These are phyloP conservation scores for Aureobasidium sp. DNA, from an alignment of 2,329 filamentous ascomycete genomes.

Conservation along the genomic window DNA sequence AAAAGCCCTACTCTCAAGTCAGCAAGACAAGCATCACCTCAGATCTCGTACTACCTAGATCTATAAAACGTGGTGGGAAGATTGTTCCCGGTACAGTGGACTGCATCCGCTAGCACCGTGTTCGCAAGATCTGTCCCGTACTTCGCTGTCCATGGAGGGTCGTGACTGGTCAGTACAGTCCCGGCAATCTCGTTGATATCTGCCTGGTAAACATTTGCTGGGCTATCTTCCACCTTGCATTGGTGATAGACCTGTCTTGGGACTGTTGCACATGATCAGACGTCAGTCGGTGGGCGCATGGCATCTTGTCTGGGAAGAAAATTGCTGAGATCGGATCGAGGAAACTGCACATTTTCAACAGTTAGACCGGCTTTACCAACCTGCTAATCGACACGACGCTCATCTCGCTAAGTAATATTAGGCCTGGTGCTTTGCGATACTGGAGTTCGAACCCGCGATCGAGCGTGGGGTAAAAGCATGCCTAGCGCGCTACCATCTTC, in stretches of 20 bases:
- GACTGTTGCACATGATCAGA: background rate
- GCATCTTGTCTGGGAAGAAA: background rate
- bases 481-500: constrained; percentile 2
- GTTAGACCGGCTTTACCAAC: background rate
- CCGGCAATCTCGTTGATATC: background rate
- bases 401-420: background rate
- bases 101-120: background rate
- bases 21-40: constrained; percentile 6
- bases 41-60: constrained; percentile 4
- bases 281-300: background rate
- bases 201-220: background rate
- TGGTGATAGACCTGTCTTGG: background rate
- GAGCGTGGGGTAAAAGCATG: background rate
- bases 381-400: background rate
- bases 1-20: background rate
- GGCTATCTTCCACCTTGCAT: background rate
- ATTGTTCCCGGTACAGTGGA: background rate
- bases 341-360: background rate
- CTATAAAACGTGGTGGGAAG: background rate
- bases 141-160: background rate
- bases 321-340: background rate
- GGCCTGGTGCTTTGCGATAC: background rate
- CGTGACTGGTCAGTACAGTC: background rate
- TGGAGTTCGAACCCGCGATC: background rate
- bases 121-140: background rate